phyloP scores from a whole-genome alignment of 2,329 filamentous ascomycete genomes.

The Trichoderma arundinaceum region DNA sequence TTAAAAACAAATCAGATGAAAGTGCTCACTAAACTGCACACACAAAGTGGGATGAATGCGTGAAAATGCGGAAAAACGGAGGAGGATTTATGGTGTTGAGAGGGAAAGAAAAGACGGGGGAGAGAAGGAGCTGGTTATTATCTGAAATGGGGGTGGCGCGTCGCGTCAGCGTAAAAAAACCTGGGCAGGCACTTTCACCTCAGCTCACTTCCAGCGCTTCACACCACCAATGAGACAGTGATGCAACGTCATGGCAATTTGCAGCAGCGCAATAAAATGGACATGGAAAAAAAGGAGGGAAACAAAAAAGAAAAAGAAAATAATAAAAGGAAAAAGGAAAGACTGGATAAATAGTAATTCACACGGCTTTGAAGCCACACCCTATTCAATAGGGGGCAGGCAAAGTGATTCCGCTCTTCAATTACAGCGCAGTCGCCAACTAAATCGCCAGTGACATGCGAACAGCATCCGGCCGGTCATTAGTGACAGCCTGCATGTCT shows the following conservation, averaged over 20 bases:
- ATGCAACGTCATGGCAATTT: slow-evolving; percentile 4
- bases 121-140: slow-evolving; percentile 13
- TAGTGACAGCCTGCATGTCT: not conserved
- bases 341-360: not conserved
- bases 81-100: not conserved
- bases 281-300: no score
- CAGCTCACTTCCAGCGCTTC: slow-evolving; percentile 22
- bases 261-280: not conserved
- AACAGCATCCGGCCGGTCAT: not conserved
- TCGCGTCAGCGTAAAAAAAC: slow-evolving; percentile 31
- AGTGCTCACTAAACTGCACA: not conserved
- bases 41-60: not conserved
- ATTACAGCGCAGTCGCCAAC: not conserved
- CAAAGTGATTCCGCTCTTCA: not conserved
- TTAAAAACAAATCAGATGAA: not conserved
- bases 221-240: slow-evolving; percentile 15
- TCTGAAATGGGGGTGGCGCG: slow-evolving; percentile 29
- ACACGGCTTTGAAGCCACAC: not conserved
- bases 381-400: no score
- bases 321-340: not conserved
- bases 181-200: slow-evolving; percentile 11
- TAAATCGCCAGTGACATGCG: not conserved
- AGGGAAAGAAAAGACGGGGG: slow-evolving; percentile 20
- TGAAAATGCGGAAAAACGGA: not conserved
- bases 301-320: not conserved